A percentile compares a stretch with the other conserved stretches of the same genome.
Conservation (phyloP, 2,329 filamentous ascomycete species). For the Microdochium trichocladiopsis region DNA sequence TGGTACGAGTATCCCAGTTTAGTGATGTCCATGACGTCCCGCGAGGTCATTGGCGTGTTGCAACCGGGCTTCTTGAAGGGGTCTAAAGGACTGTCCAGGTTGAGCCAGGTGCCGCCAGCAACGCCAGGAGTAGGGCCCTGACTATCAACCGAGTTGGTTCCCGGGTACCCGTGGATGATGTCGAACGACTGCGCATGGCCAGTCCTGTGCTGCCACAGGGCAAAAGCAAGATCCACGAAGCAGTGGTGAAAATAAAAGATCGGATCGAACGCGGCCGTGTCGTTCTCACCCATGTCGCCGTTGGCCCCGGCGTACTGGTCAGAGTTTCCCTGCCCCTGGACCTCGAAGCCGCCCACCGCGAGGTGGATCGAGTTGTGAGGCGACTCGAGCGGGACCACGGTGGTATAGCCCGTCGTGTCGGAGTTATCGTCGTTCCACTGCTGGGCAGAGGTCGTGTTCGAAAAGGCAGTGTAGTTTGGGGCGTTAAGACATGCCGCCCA, state of each 20-base stretch:
- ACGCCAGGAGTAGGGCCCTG: slow-evolving; percentile 6
- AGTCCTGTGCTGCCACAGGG: slow-evolving; percentile 18
- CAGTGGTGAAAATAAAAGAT: slow-evolving; percentile 23
- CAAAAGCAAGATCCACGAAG: slow-evolving; percentile 21
- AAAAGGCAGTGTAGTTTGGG: slow-evolving; percentile 24
- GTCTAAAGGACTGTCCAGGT: slow-evolving; percentile 7
- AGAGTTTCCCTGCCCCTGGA: slow-evolving; percentile 32
- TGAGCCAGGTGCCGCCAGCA: slow-evolving; percentile 2
- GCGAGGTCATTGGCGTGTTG: not conserved
- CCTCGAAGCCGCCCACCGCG: slow-evolving; percentile 24
- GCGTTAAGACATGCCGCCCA: slow-evolving; percentile 15
- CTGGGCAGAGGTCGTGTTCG: slow-evolving; percentile 16
- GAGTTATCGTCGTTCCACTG: slow-evolving; percentile 10
- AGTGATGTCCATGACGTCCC: slow-evolving; percentile 3
- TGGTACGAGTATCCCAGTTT: slow-evolving; percentile 11
- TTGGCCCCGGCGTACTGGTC: slow-evolving; percentile 22
- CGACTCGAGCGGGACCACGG: slow-evolving; percentile 24
- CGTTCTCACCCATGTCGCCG: slow-evolving; percentile 24
- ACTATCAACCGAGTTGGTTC: slow-evolving; percentile 6
- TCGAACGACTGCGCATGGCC: slow-evolving; percentile 1
- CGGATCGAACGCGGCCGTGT: slow-evolving; percentile 24
- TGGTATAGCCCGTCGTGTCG: not conserved
- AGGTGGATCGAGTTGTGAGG: slow-evolving; percentile 37
- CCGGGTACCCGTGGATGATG: slow-evolving; percentile 4
- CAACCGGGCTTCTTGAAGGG: slow-evolving; percentile 5